These are phyloP conservation scores for Colletotrichum eremochloae DNA, from an alignment of 2,329 filamentous ascomycete species.

Conservation along the genomic window DNA sequence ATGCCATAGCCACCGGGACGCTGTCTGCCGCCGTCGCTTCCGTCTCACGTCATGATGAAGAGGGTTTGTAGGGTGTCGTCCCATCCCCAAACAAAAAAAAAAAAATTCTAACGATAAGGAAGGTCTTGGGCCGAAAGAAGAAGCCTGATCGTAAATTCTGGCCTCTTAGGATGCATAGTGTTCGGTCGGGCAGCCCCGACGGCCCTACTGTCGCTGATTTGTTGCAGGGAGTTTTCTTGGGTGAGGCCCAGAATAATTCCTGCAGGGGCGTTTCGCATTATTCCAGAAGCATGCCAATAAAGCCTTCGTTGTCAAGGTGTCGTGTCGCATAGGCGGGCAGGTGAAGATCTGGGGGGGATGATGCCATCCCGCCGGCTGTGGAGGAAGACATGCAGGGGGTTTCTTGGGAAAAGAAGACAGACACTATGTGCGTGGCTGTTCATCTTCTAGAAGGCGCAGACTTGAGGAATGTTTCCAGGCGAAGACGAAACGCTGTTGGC, in stretches of 20 bases:
- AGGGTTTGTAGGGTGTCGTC: neutral
- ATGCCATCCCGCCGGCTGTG: slow-evolving; percentile 32
- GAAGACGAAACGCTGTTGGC: slow-evolving; percentile 29
- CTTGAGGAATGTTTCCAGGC: slow-evolving; percentile 24
- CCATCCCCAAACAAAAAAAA: too few relatives aligned
- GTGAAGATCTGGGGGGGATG: slow-evolving; percentile 39
- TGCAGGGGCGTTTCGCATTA: slow-evolving; percentile 37
- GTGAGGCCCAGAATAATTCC: neutral
- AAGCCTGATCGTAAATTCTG: neutral
- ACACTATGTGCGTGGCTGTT: slow-evolving; percentile 5
- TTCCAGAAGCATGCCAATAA: slow-evolving; percentile 31
- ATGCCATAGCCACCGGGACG: neutral
- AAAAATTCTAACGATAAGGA: neutral
- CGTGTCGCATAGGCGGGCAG: slow-evolving; percentile 13
- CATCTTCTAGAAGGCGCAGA: slow-evolving; percentile 6
- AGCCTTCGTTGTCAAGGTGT: slow-evolving; percentile 4
- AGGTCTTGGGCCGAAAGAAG: neutral
- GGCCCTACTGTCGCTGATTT: neutral
- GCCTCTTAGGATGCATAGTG: neutral
- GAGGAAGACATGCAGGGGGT: slow-evolving; percentile 28
- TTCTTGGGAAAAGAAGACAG: slow-evolving; percentile 3
- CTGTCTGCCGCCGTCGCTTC: neutral
- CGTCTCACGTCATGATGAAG: slow-evolving; percentile 8
- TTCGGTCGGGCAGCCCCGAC: neutral
- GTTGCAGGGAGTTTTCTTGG: neutral